Conservation (phyloP, 2,329 filamentous ascomycete genomes). For the Geosmithia putterillii region DNA sequence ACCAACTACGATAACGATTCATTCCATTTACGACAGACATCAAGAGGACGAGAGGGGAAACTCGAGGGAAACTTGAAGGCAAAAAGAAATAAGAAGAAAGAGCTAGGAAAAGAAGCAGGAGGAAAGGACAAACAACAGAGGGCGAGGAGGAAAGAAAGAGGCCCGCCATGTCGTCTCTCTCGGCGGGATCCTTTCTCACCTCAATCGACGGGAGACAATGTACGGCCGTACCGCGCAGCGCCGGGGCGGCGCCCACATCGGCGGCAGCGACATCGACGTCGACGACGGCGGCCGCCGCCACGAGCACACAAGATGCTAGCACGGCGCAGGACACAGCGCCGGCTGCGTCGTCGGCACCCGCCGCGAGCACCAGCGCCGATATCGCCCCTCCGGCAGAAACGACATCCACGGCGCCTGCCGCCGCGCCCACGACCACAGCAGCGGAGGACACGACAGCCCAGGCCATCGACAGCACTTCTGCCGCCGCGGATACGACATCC, state of each 20-base stretch:
- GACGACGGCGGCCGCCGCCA: too few species aligned
- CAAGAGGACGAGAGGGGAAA: neutral
- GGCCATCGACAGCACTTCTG: neutral
- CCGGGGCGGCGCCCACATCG: neutral
- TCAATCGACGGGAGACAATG: neutral
- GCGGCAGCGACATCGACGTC: neutral
- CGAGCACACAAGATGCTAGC: too few species aligned
- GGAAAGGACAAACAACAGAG: neutral
- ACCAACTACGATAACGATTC: neutral
- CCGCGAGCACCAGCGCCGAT: too few species aligned
- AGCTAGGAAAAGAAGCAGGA: neutral
- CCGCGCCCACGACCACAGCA: too few species aligned
- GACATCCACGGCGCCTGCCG: too few species aligned
- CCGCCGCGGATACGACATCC: neutral
- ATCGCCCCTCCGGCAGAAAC: too few species aligned
- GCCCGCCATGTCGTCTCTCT: neutral
- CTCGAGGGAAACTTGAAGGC: too few species aligned
- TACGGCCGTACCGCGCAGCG: neutral
- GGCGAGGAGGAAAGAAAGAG: neutral
- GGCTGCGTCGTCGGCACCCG: too few species aligned
- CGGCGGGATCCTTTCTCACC: neutral
- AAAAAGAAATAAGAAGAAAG: too few species aligned
- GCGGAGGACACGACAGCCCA: neutral
- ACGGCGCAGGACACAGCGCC: too few species aligned
- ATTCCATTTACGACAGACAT: neutral